phyloP scores from a whole-genome alignment of 805 yeast species.

The Lachancea nothofagi region DNA sequence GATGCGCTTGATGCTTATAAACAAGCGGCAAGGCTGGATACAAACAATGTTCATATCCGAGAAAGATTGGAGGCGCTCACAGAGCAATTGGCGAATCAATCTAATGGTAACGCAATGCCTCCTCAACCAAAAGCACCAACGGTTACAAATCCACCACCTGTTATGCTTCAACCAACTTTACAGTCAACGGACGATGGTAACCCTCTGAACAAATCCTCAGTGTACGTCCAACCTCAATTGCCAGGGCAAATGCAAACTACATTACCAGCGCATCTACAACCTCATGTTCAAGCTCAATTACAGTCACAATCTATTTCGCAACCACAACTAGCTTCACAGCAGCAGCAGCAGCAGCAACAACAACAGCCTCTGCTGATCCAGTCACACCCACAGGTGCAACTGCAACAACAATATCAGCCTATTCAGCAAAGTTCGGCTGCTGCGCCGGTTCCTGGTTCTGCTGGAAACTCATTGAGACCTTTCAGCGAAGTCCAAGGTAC shows the following conservation, averaged over 20 bases:
- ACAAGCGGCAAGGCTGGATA: constrained; percentile 93
- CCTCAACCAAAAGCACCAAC: constrained; percentile 19
- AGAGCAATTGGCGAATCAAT: constrained; percentile 40
- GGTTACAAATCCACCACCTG: constrained; percentile 22
- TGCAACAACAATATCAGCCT: constrained; percentile 6
- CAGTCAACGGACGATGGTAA: constrained; percentile 29
- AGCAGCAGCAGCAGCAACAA: constrained; percentile 16
- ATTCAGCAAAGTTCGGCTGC: not conserved
- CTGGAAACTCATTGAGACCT: constrained; percentile 1
- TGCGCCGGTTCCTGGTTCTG: not conserved
- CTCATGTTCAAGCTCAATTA: constrained; percentile 13
- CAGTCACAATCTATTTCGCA: constrained; percentile 1
- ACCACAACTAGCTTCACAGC: constrained; percentile 2
- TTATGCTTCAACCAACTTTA: constrained; percentile 31
- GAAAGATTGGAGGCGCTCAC: constrained; percentile 84
- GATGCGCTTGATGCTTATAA: constrained; percentile 97
- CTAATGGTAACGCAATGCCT: constrained; percentile 26
- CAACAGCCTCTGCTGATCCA: constrained; percentile 16
- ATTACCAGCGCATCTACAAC: constrained; percentile 16
- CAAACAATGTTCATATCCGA: constrained; percentile 89
- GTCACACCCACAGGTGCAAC: constrained; percentile 18
- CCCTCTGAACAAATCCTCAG: constrained; percentile 21
- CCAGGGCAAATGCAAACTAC: constrained; percentile 11
- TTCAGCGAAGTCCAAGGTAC: constrained; percentile 2
- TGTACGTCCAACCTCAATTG: constrained; percentile 9